Base-by-base conservation (phyloP, 805 yeast species). In the Blastobotrys parvus region DNA sequence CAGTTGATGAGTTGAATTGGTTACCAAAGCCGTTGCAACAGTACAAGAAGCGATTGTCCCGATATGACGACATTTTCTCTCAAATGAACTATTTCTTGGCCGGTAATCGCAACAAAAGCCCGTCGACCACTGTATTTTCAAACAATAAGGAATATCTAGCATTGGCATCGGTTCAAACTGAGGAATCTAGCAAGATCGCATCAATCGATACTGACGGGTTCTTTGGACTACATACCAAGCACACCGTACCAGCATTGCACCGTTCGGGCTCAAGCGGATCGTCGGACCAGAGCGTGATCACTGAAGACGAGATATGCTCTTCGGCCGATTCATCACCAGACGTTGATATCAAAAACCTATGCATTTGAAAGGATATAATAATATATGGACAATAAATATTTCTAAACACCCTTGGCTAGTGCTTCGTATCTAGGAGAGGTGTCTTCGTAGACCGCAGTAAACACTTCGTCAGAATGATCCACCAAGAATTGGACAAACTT, bases 401-500 rank as follows among this genome's bases (percentile, higher is more conserved):
- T n/a, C 36, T 43, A 51, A 13, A 45, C 42, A 10, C 59, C 59
- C 41, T 45, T 52, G 19, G 60, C 48, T 22, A 45, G 37, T 10
- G 57, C 50, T 48, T 72, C 77, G 50, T 73, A 74, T 4, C 67
- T 62, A 1, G 78, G 78, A 11, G 75, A 58, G 8, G 71, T 69
- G 49, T 72, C 73, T 47, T 74, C 77, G 51, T 78, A 78, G 43
- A 64, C 65, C 30, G 58, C 43, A 35, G 60, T 56, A 43, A 72
- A 68, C 22, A 63, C 51, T 3, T 61, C 56, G 5, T 57, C 55
- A 38, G 66, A 57, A 51, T 79, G 65, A 13, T 59, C 63, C 20
- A 70, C 69, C 43, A 87, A 51, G 60, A 64, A 85, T 42, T 60
- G 59, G 46, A 82, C 59, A 15, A 86, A 63, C 21, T 63, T 71